Evolutionary conservation across 495 filamentous ascomycete genomes (phyloP).

Genomic region (Podospora anserina): DNA sequence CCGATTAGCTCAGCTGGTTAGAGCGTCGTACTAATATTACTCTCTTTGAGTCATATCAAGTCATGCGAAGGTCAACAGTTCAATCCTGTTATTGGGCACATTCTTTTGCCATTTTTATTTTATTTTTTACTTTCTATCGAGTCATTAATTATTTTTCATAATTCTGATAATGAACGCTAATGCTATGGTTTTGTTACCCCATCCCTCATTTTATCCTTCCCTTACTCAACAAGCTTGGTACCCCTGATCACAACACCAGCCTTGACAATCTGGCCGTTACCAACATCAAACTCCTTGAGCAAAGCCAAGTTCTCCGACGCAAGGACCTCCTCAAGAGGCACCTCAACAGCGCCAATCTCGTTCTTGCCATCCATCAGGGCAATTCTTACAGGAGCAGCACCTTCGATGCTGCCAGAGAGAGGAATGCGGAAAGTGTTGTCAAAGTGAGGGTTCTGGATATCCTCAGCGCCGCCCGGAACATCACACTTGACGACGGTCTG

Average conservation of each 20-base stretch:
- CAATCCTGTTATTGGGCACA: not conserved
- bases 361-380: conserved; percentile 35
- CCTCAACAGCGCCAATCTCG: conserved; percentile 34
- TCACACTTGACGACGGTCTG: conserved; percentile 37
- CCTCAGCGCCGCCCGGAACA: conserved; percentile 30
- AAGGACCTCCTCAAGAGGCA: conserved; percentile 38
- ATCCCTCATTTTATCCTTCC: not conserved
- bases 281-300: conserved; percentile 36
- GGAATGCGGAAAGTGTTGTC: conserved; percentile 38
- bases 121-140: no score
- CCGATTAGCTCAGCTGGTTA: not conserved
- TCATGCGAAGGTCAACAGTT: not conserved
- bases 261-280: conserved; percentile 26
- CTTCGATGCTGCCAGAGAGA: conserved; percentile 31
- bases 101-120: not conserved
- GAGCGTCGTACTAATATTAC: not conserved
- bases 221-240: conserved; percentile 12
- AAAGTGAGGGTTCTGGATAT: conserved; percentile 45
- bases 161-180: not conserved
- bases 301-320: conserved; percentile 31
- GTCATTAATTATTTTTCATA: not conserved
- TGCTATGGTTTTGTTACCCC: no score
- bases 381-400: conserved; percentile 30
- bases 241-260: conserved; percentile 24
- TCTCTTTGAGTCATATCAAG: not conserved